A percentile compares a stretch with the other conserved stretches of the same genome.
Evolutionary conservation across 2,329 filamentous ascomycete species (phyloP).

Genomic region (Aspergillus candidus): DNA sequence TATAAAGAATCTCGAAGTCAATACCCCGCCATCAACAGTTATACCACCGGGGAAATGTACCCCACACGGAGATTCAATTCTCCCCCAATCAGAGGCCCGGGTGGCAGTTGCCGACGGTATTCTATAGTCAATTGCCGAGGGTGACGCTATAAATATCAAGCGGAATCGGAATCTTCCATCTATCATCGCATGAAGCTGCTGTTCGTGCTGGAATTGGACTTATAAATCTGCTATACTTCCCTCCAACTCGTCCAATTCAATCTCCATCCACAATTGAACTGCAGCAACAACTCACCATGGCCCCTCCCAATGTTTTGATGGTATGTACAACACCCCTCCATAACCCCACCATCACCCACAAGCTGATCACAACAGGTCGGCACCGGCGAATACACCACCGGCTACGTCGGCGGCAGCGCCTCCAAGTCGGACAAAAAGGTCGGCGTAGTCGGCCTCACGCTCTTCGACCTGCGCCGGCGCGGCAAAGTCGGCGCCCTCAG

Average conservation of each 20-base stretch:
- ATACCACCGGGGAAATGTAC: too few relatives aligned
- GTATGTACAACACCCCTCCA: slow-evolving; percentile 35
- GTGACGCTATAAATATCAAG: background rate
- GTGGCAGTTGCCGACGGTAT: too few relatives aligned
- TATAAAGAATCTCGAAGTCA: too few relatives aligned
- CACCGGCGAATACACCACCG: slow-evolving; percentile 94
- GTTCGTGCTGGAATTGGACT: background rate
- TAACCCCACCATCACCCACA: slow-evolving; percentile 5
- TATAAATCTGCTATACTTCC: background rate
- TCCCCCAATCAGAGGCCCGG: slow-evolving; percentile 5
- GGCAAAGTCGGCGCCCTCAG: slow-evolving; percentile 80
- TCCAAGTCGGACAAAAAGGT: slow-evolving; percentile 94
- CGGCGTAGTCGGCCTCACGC: slow-evolving; percentile 80
- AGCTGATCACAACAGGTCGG: slow-evolving; percentile 54
- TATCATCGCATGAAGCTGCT: slow-evolving; percentile 1
- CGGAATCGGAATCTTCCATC: background rate
- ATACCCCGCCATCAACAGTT: too few relatives aligned
- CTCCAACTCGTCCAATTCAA: background rate
- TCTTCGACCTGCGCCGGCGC: slow-evolving; percentile 81
- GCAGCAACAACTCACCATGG: slow-evolving; percentile 36
- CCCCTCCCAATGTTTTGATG: slow-evolving; percentile 64
- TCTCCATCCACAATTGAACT: background rate
- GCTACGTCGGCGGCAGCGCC: slow-evolving; percentile 76
- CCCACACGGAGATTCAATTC: background rate
- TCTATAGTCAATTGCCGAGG: too few relatives aligned